phyloP scores from a whole-genome alignment of 352 stramenopile species.

The Pythium rishiriense region DNA sequence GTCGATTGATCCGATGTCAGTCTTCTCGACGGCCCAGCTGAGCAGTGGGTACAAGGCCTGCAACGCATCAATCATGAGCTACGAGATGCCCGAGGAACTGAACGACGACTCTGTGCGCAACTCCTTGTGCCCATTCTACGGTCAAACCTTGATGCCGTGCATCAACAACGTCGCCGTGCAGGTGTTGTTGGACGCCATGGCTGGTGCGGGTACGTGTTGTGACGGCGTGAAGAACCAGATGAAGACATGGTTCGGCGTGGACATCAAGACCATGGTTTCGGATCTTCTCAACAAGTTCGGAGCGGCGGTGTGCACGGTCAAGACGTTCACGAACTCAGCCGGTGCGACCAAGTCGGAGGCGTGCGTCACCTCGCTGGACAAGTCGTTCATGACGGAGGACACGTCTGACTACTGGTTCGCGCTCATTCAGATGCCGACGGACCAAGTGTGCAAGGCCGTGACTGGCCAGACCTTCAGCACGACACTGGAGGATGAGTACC shows the following conservation, averaged over 20 bases:
- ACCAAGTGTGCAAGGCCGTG: conserved; percentile 50
- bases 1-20: conserved; percentile 30
- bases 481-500: conserved; percentile 23
- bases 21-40: conserved; percentile 20
- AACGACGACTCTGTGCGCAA: conserved; percentile 13
- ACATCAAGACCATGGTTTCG: conserved; percentile 32
- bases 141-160: conserved; percentile 38
- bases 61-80: conserved; percentile 26
- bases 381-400: conserved; percentile 27
- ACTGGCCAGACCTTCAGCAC: conserved; percentile 39
- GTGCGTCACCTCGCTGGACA: conserved; percentile 34
- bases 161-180: conserved; percentile 35
- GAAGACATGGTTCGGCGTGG: conserved; percentile 34
- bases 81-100: conserved; percentile 7
- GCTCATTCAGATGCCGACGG: conserved; percentile 42
- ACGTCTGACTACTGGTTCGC: conserved; percentile 13
- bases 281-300: conserved; percentile 30
- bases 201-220: conserved; percentile 35
- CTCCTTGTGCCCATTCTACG: conserved; percentile 31
- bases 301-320: conserved; percentile 37
- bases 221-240: conserved; percentile 40
- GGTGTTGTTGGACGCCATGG: conserved; percentile 25
- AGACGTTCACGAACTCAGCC: conserved; percentile 36
- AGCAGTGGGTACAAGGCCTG: conserved; percentile 31
- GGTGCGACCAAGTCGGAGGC: conserved; percentile 30